Conservation (phyloP, 371 early-diverging fungal species). For the Apophysomyces variabilis region DNA sequence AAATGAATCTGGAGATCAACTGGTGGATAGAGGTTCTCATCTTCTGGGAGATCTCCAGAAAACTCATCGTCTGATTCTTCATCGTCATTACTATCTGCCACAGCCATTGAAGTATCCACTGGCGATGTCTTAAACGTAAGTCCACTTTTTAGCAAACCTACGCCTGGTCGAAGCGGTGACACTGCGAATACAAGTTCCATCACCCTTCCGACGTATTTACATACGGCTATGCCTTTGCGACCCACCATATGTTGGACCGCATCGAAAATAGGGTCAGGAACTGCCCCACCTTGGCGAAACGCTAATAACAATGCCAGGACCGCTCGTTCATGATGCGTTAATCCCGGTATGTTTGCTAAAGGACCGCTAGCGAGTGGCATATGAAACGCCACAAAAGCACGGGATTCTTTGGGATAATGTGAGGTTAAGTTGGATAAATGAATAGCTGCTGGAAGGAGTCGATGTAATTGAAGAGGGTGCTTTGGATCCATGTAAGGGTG, state of each 20-base stretch:
- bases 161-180: conserved; percentile 46
- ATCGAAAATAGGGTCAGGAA: conserved; percentile 49
- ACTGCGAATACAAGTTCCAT: conserved; percentile 52
- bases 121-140: conserved; percentile 10
- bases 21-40: conserved; percentile 18
- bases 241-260: conserved; percentile 45
- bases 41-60: conserved; percentile 32
- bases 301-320: conserved; percentile 57
- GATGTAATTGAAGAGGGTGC: conserved; percentile 47
- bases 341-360: conserved; percentile 60
- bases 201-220: conserved; percentile 48
- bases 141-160: conserved; percentile 39
- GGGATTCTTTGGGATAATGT: conserved; percentile 64
- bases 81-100: neutral
- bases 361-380: conserved; percentile 65
- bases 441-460: conserved; percentile 59
- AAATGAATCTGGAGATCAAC: conserved; percentile 19
- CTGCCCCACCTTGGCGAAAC: conserved; percentile 60
- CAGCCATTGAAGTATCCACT: neutral
- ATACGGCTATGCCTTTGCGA: conserved; percentile 41
- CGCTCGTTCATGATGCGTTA: conserved; percentile 62
- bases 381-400: conserved; percentile 63
- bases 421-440: conserved; percentile 59
- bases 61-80: conserved; percentile 14
- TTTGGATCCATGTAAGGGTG: conserved; percentile 32